Evolutionary conservation across 306 rosid genomes (phyloP).

Genomic region (Ziziphus jujuba): DNA sequence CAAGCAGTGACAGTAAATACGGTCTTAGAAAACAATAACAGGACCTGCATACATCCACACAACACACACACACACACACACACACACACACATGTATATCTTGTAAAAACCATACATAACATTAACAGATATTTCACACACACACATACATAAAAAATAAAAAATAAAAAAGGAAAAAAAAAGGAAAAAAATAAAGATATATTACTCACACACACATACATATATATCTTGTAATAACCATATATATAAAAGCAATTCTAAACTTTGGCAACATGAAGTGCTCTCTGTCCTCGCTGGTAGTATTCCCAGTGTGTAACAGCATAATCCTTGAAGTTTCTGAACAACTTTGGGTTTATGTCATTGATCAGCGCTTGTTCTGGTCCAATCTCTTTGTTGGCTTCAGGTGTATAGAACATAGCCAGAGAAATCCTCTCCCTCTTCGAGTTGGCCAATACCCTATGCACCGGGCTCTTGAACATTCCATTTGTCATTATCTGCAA

Average conservation of each 20-base stretch:
- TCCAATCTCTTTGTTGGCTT: slow-evolving; percentile 46
- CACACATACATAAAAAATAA: no score
- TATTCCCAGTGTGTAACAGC: slow-evolving; percentile 37
- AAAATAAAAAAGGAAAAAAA: no score
- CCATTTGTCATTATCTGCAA: slow-evolving; percentile 55
- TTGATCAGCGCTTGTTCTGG: slow-evolving; percentile 46
- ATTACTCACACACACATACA: neutral
- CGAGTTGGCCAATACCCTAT: slow-evolving; percentile 51
- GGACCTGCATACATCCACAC: no score
- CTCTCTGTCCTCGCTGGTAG: slow-evolving; percentile 60
- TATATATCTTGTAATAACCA: neutral
- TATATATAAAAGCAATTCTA: slow-evolving; percentile 11
- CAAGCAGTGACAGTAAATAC: no score
- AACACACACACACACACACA: no score
- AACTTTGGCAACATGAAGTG: slow-evolving; percentile 58
- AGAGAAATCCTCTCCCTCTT: slow-evolving; percentile 55
- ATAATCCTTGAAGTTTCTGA: slow-evolving; percentile 46
- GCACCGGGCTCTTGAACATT: slow-evolving; percentile 62
- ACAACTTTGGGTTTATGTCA: slow-evolving; percentile 50
- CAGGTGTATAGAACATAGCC: slow-evolving; percentile 56
- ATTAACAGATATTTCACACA: no score
- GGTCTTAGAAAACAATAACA: no score
- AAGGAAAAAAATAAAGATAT: no score
- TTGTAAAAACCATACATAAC: no score
- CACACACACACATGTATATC: no score